Base-by-base conservation (phyloP, 2,329 filamentous ascomycete species). In the Bipolaris bicolor region DNA sequence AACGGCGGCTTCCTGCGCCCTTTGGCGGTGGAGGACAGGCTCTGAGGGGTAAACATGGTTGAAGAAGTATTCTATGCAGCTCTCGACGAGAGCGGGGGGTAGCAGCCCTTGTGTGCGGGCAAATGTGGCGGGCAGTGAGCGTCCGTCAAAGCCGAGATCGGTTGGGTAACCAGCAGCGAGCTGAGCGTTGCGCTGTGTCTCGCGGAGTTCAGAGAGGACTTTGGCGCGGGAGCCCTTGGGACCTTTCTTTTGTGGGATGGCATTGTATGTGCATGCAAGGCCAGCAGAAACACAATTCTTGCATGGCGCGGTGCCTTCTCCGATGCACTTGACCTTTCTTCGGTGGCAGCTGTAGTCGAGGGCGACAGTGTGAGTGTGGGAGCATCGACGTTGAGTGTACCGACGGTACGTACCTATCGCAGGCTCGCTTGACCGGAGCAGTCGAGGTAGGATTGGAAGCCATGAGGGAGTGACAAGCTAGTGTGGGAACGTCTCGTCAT, bases 11-110 rank as follows among this genome's bases (percentile, higher is more conserved):
- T 86, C 83, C 68, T 85, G 84, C 52, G 81, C 76, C 50, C 75
- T 76, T 58, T 78, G 74, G 37, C 78, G 78, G 62, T 87, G 83
- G 7, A 88, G 73, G 3, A 88, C 80, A 0, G 86, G 86, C 78
- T 87, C 85, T 50, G 85, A 85, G n/a, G 85, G 84, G 62, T 88
- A 88, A 51, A 88, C 81, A 68, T 87, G 81, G 64, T 81, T 77
- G 73, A 87, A 85, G 75, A 85, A 88, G 61, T 85, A 84, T 43
- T 88, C 84, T 56, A 88, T 78, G 68, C 85, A 87, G 51, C 73
- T 74, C 41, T 80, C 73, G 68, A 84, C 71, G 76, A 86, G 62
- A 77, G 81, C 69, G 77, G 78, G 71, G 71, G 79, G 71, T 69
- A 82, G 64, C 74, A 87, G 72, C 61, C 82, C 74, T 60, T 80